Conservation (phyloP, 2,329 filamentous ascomycete species). For the Colletotrichum truncatum region DNA sequence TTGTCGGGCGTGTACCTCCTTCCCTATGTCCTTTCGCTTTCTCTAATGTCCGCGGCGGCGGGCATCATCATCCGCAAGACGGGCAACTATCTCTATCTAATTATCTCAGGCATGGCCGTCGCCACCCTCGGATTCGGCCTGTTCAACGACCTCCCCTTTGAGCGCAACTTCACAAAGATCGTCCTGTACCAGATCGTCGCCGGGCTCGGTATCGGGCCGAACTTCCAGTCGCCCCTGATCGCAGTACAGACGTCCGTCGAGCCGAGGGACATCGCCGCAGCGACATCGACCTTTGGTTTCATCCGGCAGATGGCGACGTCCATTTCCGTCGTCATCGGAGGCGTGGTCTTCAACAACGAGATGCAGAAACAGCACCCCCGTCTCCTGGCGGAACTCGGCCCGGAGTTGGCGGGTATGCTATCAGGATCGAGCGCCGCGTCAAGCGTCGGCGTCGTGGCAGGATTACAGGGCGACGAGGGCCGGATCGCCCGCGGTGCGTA, state of each 20-base stretch:
- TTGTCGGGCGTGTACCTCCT: conserved; percentile 70
- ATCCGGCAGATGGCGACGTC: conserved; percentile 65
- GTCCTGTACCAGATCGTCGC: conserved; percentile 66
- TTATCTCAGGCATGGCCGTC: conserved; percentile 61
- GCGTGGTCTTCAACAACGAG: conserved; percentile 44
- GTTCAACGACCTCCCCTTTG: conserved; percentile 63
- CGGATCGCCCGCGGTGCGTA: conserved; percentile 55
- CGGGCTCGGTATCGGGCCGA: conserved; percentile 69
- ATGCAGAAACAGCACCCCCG: conserved; percentile 49
- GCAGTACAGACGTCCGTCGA: conserved; percentile 71
- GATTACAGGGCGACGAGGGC: conserved; percentile 56
- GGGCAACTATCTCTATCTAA: conserved; percentile 64
- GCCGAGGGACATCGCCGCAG: conserved; percentile 68
- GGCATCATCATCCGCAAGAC: conserved; percentile 60
- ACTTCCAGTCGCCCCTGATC: conserved; percentile 70
- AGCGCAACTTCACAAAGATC: conserved; percentile 56
- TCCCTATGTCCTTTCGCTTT: conserved; percentile 64
- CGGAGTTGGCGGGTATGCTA: conserved; percentile 58
- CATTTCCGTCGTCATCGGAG: conserved; percentile 67
- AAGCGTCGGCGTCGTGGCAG: conserved; percentile 65
- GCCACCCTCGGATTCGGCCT: conserved; percentile 69
- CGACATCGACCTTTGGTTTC: conserved; percentile 70
- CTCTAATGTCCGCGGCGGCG: conserved; percentile 50
- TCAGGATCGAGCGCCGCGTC: conserved; percentile 70
- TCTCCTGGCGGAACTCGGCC: conserved; percentile 60